Percentiles rank a stretch among this genome's conserved stretches.
phyloP scores from a whole-genome alignment of 768 basidiomycete genomes.

The Boletus insuetus region DNA sequence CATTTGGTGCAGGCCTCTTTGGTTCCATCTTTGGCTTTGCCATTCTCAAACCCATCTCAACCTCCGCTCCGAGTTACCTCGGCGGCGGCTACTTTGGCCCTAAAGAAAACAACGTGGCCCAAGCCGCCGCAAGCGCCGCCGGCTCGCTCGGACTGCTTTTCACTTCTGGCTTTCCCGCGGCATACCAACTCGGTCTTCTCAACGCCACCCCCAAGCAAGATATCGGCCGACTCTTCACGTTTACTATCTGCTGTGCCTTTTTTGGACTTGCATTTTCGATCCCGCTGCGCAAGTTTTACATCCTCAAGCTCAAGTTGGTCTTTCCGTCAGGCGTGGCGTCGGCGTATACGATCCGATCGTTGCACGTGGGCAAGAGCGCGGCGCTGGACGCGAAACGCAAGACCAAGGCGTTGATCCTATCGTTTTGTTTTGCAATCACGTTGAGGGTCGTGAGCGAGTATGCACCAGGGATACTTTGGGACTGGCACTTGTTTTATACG shows the following conservation, averaged over 20 bases:
- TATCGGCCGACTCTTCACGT: slow-evolving; percentile 53
- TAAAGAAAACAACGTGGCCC: slow-evolving; percentile 48
- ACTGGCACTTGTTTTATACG: slow-evolving; percentile 66
- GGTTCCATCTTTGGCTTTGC: slow-evolving; percentile 43
- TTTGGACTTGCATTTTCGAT: slow-evolving; percentile 68
- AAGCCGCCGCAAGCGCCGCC: slow-evolving; percentile 37
- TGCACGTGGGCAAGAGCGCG: slow-evolving; percentile 51
- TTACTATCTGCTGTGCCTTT: slow-evolving; percentile 53
- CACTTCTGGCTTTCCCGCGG: slow-evolving; percentile 58
- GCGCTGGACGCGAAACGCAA: slow-evolving; percentile 54
- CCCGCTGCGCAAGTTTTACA: slow-evolving; percentile 59
- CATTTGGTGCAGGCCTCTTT: slow-evolving; percentile 61
- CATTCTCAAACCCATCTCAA: slow-evolving; percentile 56
- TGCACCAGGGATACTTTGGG: slow-evolving; percentile 57
- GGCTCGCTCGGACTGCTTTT: slow-evolving; percentile 60
- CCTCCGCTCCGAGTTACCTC: slow-evolving; percentile 42
- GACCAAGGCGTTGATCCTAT: slow-evolving; percentile 45
- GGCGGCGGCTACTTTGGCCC: slow-evolving; percentile 57
- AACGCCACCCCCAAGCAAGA: slow-evolving; percentile 46
- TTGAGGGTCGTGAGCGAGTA: slow-evolving; percentile 56
- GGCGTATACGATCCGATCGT: slow-evolving; percentile 60
- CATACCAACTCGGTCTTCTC: slow-evolving; percentile 54
- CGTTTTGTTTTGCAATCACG: slow-evolving; percentile 47
- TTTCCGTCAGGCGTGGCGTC: slow-evolving; percentile 68
- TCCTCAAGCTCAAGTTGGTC: slow-evolving; percentile 58